Base-by-base conservation (phyloP, 306 rosid genomes). In the Canavalia ensiformis region DNA sequence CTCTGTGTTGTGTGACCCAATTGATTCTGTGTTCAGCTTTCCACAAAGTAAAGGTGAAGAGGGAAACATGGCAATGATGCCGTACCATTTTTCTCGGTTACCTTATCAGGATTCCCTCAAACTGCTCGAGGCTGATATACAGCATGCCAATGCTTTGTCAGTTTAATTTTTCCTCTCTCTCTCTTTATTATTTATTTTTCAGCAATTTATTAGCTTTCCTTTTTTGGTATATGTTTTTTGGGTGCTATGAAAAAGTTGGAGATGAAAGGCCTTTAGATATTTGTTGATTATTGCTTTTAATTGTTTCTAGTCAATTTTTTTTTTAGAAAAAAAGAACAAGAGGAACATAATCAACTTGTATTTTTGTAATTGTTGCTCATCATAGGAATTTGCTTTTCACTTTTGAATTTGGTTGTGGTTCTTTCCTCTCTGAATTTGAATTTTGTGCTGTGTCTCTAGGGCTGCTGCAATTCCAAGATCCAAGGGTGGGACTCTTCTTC, bases 391-490 rank as follows among this genome's bases (percentile, higher is more conserved):
- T 57, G 34, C 6, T 70, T 29, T 7, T 71, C 41, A 29, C 0
- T 57, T 56, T 2, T 10, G 50, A 50, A 6, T 49, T 71, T 51
- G 51, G 18, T 52, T 59, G 8, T 59, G 30, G 35, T 44, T 6
- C 47, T 10, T 60, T 0, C 37, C 51, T 45, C 11, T 47, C 83
- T 90, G 76, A 82, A 74, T 68, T 78, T 85, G 73, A 78, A 63
- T 70, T 69, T 3, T 86, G 85, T 80, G 37, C 79, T 34, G 66
- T 76, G 29, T 6, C 6, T 51, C 10, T 84, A 96, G 99, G 89
- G 99, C 99, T 79, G 92, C 97, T 76, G 90, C 97, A 80, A 93
- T 95, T 84, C 99, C 99, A 39, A 87, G 89, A 85, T 85, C 84
- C 67, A 93, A 92, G 82, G 98, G 94, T 45, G 99, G 94, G 77